These are phyloP conservation scores for Pseudomassariella vexata DNA, from an alignment of 2,329 filamentous ascomycete genomes.

Conservation along the genomic window DNA sequence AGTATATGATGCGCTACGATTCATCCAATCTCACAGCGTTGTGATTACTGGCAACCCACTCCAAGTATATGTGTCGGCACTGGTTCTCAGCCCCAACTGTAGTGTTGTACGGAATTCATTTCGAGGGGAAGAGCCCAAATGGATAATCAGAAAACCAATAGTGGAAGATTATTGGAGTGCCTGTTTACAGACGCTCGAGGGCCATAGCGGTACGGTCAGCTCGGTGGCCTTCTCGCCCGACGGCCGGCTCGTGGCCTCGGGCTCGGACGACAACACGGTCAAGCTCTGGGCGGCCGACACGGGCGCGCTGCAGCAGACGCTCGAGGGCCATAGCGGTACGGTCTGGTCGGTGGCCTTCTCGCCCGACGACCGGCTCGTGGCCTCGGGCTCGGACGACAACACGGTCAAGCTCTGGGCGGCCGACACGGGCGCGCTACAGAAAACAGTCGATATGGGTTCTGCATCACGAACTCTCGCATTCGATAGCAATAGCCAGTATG, in stretches of 20 bases:
- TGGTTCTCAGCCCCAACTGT: slow-evolving; percentile 22
- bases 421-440: slow-evolving; percentile 1
- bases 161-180: slow-evolving; percentile 6
- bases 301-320: neutral
- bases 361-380: slow-evolving; percentile 6
- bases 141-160: slow-evolving; percentile 9
- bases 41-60: slow-evolving; percentile 21
- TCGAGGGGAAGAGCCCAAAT: slow-evolving; percentile 9
- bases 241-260: slow-evolving; percentile 4
- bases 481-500: neutral
- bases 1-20: slow-evolving; percentile 23
- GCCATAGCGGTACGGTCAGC: neutral
- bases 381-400: slow-evolving; percentile 7
- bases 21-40: too few relatives aligned
- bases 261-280: neutral
- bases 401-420: slow-evolving; percentile 9
- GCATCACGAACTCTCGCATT: neutral
- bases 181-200: slow-evolving; percentile 3
- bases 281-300: slow-evolving; percentile 3
- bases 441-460: neutral
- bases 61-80: slow-evolving; percentile 27
- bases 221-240: slow-evolving; percentile 8
- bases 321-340: neutral
- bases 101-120: slow-evolving; percentile 15
- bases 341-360: slow-evolving; percentile 8